Conservation (phyloP, 768 basidiomycete genomes). For the Asterophora parasitica region DNA sequence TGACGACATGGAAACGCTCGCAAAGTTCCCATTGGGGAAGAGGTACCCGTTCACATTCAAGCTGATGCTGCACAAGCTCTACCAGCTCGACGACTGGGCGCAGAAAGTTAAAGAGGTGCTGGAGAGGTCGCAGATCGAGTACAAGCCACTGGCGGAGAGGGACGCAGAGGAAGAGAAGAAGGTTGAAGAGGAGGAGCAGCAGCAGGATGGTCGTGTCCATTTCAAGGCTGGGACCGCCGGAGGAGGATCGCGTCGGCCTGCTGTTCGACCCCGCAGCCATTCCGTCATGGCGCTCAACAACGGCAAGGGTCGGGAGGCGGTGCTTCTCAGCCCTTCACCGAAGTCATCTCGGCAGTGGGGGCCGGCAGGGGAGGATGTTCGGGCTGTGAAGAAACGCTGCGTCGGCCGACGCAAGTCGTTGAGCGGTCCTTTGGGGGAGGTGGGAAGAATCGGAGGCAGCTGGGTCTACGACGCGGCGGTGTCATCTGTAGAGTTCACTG, state of each 20-base stretch:
- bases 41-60: slow-evolving; percentile 60
- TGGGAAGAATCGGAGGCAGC: slow-evolving; percentile 19
- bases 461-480: slow-evolving; percentile 53
- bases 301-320: slow-evolving; percentile 15
- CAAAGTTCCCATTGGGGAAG: slow-evolving; percentile 40
- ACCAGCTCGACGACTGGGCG: slow-evolving; percentile 56
- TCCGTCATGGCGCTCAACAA: slow-evolving; percentile 22
- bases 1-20: slow-evolving; percentile 25
- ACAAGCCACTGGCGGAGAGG: slow-evolving; percentile 47
- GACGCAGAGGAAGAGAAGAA: slow-evolving; percentile 16
- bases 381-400: slow-evolving; percentile 52
- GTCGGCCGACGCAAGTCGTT: slow-evolving; percentile 46
- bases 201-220: slow-evolving; percentile 18
- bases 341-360: slow-evolving; percentile 13
- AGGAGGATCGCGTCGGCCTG: slow-evolving; percentile 15
- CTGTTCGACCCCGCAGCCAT: slow-evolving; percentile 29
- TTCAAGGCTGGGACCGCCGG: slow-evolving; percentile 23
- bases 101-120: slow-evolving; percentile 49
- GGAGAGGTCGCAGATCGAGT: slow-evolving; percentile 49
- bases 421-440: slow-evolving; percentile 25
- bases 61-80: slow-evolving; percentile 63
- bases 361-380: slow-evolving; percentile 19
- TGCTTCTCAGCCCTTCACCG: background rate
- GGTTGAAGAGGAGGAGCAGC: slow-evolving; percentile 6
- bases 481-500: slow-evolving; percentile 34